Base-by-base conservation (phyloP, 2,329 filamentous ascomycete genomes). In the Fusarium sp. region DNA sequence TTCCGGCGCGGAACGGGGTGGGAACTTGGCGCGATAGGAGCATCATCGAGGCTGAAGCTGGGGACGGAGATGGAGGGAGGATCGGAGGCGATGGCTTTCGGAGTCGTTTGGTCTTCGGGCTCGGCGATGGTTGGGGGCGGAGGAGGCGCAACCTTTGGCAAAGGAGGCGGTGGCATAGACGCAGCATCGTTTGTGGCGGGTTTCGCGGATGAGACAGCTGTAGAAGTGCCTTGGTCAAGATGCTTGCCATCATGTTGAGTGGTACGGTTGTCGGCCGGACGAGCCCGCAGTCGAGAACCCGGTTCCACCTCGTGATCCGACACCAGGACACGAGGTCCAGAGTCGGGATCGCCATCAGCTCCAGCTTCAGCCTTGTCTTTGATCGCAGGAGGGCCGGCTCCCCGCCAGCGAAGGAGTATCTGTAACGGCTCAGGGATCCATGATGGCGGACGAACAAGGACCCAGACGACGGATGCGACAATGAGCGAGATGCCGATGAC, bases 401-500 rank as follows among this genome's bases (percentile, higher is more conserved):
- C 53, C 31, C 61, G 66, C 72, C 70, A 69, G 27, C 57, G 66
- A 27, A 69, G 32, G 8, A 74, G 53, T 23, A 70, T 51, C 50
- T 70, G 70, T 31, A 67, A 57, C 29, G 67, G 67, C 37, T 64
- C 64, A 23, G 70, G 63, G 49, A 85, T 73, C 75, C 84, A 81
- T 41, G 79, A 74, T 45, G 81, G 82, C 52, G 82, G 82, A 36
- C 80, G 80, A 58, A 88, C 78, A 66, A 82, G 75, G 61, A 88
- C 73, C 68, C 82, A 84, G 41, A 88, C 79, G 51, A 88, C 75
- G 1, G 86, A 86, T 38, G 82, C 86, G 62, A 89, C 72, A 67
- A 89, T 78, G 61, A 89, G 77, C n/a, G 86, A 86, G 61, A 88
- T 74, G 62, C 84, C 86, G 60, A 88, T 67, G 67, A 86, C 72